Evolutionary conservation across 345 rosid species (phyloP), one percentile per base, ranked within the genome.

Genomic region (Xanthoceras sorbifolium): DNA sequence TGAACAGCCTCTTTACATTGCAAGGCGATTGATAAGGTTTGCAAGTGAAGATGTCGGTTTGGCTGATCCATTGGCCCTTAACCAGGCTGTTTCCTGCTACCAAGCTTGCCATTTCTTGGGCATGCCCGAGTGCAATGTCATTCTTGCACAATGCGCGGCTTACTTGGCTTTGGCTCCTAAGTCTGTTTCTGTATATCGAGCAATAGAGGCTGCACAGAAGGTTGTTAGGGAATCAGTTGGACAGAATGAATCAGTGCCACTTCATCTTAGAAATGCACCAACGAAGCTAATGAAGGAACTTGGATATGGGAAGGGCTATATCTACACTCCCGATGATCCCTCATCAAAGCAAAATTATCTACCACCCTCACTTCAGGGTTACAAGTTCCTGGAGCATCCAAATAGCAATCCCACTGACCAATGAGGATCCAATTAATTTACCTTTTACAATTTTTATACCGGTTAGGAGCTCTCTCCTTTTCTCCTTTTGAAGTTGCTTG

Each of bases 101-200:
- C 98, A 93, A 82, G 98, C 97, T 77, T 91, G 93, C 64, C 94
- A 93, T 88, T 91, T 93, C 81, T 69, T 91, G 79, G 97, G 93
- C 67, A 89, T 91, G 92, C 98, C 98, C 0, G 94, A 92, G 78
- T 93, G 92, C 64, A 83, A 90, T 79, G 97, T 92, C 26, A 75
- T 92, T 74, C 97, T 93, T 17, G 92, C 95, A 1, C 95, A 93
- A 63, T 92, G 98, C 72, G 89, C 79, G 5, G 89, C 97, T 22
- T 93, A 90, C 86, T 84, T 93, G 84, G 91, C 98, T 54, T 71
- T 93, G 85, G 92, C 92, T 74, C 92, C 92, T 0, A 93, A 93
- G 71, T 93, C 98, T 20, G 54, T 93, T 9, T 74, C 95, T 48
- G 92, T 89, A 17, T 92, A 92, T 80, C 80, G 76, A 81, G 98